These are phyloP conservation scores for Porcisia deanei DNA, from an alignment of 208 protist genomes.

Conservation along the genomic window DNA sequence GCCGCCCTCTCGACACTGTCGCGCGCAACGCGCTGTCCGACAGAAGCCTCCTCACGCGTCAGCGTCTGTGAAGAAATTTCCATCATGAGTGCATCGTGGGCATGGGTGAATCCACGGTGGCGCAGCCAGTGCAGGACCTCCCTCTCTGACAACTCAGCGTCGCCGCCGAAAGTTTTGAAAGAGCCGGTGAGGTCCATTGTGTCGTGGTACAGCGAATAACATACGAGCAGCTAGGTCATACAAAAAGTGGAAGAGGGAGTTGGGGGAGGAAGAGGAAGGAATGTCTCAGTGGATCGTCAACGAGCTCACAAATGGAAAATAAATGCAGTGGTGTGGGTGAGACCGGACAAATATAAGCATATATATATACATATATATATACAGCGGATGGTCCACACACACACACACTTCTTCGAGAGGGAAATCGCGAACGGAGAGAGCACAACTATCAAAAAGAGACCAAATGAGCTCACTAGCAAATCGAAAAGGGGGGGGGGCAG, in stretches of 20 bases:
- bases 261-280: too few species aligned
- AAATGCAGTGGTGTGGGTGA: neutral
- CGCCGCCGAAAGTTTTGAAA: neutral
- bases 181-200: neutral
- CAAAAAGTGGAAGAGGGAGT: neutral
- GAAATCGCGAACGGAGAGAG: too few species aligned
- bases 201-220: neutral
- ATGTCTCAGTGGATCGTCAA: too few species aligned
- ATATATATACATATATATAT: too few species aligned
- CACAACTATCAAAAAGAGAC: too few species aligned
- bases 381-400: too few species aligned
- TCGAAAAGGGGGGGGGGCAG: neutral
- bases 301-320: neutral
- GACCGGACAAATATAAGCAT: too few species aligned
- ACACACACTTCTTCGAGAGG: too few species aligned
- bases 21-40: neutral
- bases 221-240: neutral
- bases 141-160: conserved; percentile 7
- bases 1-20: neutral
- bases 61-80: neutral
- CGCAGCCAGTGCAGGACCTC: conserved; percentile 19
- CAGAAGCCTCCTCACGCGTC: neutral
- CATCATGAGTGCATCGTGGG: conserved; percentile 1
- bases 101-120: neutral
- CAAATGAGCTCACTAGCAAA: neutral